Evolutionary conservation across 306 rosid species (phyloP).

Genomic region (Prunus fruticosa): DNA sequence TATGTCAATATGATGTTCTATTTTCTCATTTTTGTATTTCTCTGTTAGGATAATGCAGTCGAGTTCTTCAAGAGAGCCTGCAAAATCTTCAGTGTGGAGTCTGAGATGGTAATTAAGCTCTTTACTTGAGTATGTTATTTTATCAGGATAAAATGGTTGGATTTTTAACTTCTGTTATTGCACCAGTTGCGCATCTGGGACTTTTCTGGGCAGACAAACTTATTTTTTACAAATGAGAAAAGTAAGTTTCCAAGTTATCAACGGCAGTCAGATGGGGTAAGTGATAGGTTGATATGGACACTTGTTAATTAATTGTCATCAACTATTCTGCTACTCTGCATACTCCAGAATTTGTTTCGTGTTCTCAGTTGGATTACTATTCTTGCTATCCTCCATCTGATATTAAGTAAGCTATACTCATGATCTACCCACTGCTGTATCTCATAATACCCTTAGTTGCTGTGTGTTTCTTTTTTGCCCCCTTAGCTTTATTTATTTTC

Average conservation of each 20-base stretch:
- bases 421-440: not conserved
- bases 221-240: conserved; percentile 45
- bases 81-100: conserved; percentile 79
- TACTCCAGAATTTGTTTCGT: not conserved
- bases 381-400: not conserved
- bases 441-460: no score
- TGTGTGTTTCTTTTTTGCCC: no score
- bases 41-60: conserved; percentile 66
- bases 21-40: conserved; percentile 4
- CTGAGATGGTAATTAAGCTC: conserved; percentile 70
- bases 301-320: not conserved
- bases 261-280: conserved; percentile 79
- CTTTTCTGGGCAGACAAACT: conserved; percentile 75
- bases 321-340: not conserved
- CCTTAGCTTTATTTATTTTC: no score
- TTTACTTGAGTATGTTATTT: conserved; percentile 9
- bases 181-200: conserved; percentile 90
- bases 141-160: conserved; percentile 29
- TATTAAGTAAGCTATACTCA: not conserved
- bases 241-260: conserved; percentile 40
- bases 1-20: conserved; percentile 16
- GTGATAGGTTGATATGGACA: conserved; percentile 14
- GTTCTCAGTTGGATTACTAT: not conserved
- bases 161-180: conserved; percentile 29
- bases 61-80: conserved; percentile 90